Evolutionary conservation across 1,139 yeast species (phyloP).

Genomic region (Taphrina betulina): DNA sequence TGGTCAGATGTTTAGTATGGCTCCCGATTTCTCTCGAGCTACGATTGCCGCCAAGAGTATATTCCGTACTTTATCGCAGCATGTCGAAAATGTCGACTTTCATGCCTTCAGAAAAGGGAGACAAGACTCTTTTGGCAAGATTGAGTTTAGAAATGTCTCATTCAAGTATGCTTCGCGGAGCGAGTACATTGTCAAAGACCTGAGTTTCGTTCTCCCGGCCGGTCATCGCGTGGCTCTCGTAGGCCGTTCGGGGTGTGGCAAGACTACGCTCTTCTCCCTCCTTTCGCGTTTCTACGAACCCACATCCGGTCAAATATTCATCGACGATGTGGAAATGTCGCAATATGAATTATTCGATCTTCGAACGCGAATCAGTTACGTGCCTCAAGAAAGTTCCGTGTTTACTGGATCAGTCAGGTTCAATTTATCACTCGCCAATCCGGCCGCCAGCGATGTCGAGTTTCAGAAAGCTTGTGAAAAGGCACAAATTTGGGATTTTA

Average conservation of each 20-base stretch:
- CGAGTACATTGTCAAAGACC: slow-evolving; percentile 39
- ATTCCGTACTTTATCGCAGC: no score
- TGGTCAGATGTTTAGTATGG: no score
- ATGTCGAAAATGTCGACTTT: not conserved
- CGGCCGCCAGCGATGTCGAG: slow-evolving; percentile 60
- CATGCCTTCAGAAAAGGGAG: not conserved
- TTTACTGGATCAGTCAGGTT: slow-evolving; percentile 85
- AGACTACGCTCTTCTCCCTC: slow-evolving; percentile 73
- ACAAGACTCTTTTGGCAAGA: not conserved
- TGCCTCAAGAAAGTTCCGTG: slow-evolving; percentile 85
- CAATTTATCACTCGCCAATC: slow-evolving; percentile 72
- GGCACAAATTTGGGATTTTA: slow-evolving; percentile 56
- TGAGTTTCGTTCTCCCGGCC: slow-evolving; percentile 64
- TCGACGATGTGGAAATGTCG: slow-evolving; percentile 68
- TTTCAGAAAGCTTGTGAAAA: slow-evolving; percentile 50
- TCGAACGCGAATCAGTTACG: slow-evolving; percentile 75
- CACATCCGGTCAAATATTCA: slow-evolving; percentile 57
- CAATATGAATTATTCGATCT: slow-evolving; percentile 68
- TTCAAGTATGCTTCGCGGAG: not conserved
- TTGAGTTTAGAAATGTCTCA: not conserved
- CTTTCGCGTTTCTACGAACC: slow-evolving; percentile 81
- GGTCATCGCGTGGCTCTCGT: slow-evolving; percentile 91
- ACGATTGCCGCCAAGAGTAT: no score
- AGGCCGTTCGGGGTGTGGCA: slow-evolving; percentile 97
- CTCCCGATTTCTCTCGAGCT: no score